These are phyloP conservation scores for Colletotrichum navitas DNA, from an alignment of 2,329 filamentous ascomycete genomes.

Conservation along the genomic window DNA sequence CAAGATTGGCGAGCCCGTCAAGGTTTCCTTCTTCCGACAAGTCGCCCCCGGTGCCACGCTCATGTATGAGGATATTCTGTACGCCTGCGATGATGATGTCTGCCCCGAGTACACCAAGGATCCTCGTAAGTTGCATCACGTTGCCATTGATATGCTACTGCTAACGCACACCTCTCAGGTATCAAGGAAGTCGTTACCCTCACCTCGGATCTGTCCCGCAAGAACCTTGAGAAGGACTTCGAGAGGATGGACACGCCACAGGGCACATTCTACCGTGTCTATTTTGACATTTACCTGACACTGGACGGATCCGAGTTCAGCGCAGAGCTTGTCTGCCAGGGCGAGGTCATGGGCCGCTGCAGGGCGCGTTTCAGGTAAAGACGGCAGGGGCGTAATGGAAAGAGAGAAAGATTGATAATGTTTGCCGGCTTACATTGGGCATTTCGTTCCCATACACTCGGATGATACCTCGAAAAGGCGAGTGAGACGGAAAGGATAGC, in stretches of 20 bases:
- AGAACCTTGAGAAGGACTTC: constrained; percentile 99
- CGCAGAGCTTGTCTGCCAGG: constrained; percentile 98
- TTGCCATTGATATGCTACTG: constrained; percentile 43
- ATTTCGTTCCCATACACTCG: constrained; percentile 43
- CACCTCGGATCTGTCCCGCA: constrained; percentile 94
- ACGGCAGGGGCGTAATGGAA: neutral
- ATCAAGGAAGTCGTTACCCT: constrained; percentile 99
- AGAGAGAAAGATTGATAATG: constrained; percentile 29
- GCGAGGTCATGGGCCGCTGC: constrained; percentile 98
- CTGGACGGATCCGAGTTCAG: constrained; percentile 98
- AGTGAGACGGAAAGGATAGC: constrained; percentile 33
- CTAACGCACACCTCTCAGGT: constrained; percentile 64
- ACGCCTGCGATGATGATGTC: constrained; percentile 97
- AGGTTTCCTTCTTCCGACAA: constrained; percentile 98
- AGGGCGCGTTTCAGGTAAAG: constrained; percentile 83
- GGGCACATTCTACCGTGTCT: constrained; percentile 91
- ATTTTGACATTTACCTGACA: constrained; percentile 87
- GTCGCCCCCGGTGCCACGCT: constrained; percentile 96
- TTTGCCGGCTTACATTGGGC: constrained; percentile 29
- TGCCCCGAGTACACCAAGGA: constrained; percentile 99
- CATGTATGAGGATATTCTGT: constrained; percentile 99
- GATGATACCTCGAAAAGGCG: constrained; percentile 44
- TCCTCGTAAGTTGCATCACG: constrained; percentile 79
- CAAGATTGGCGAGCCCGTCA: constrained; percentile 99
- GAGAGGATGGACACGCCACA: constrained; percentile 99